A percentile compares a stretch with the other conserved stretches of the same genome.
phyloP scores from a whole-genome alignment of 2,329 filamentous ascomycete genomes.

The Tolypocladium tundrense region DNA sequence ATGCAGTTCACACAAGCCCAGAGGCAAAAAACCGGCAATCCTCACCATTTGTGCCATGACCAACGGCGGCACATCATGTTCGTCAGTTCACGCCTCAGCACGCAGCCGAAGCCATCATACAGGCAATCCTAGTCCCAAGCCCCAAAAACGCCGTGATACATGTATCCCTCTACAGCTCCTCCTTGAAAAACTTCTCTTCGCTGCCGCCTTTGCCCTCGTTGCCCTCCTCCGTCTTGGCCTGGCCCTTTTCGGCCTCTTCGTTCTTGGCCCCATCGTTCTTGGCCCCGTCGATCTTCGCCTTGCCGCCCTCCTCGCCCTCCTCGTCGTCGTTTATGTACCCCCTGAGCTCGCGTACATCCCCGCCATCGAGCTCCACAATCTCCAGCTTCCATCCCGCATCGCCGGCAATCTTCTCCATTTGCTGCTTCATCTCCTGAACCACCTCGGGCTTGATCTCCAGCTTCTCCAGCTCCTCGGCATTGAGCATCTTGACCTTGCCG shows the following conservation, averaged over 20 bases:
- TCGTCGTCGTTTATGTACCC: slow-evolving; percentile 55
- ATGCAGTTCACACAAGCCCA: not conserved
- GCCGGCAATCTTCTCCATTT: slow-evolving; percentile 59
- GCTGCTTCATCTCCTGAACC: slow-evolving; percentile 57
- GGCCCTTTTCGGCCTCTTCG: not conserved
- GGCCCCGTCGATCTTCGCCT: slow-evolving; percentile 16
- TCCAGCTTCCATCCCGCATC: slow-evolving; percentile 73
- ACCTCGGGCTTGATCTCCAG: slow-evolving; percentile 56
- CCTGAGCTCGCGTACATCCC: slow-evolving; percentile 50
- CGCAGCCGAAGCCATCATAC: not conserved
- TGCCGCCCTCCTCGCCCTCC: not conserved
- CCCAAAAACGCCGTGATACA: not conserved
- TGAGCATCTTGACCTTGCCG: slow-evolving; percentile 50
- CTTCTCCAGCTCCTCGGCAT: slow-evolving; percentile 56
- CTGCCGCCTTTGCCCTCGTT: slow-evolving; percentile 27
- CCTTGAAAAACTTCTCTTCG: slow-evolving; percentile 40
- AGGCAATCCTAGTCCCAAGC: not conserved
- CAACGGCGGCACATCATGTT: not conserved
- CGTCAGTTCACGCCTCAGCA: not conserved
- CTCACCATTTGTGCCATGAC: not conserved
- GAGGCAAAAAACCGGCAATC: not conserved
- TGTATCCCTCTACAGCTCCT: slow-evolving; percentile 32
- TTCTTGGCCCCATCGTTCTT: slow-evolving; percentile 4
- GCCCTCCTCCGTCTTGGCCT: not conserved
- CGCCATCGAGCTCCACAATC: slow-evolving; percentile 55